phyloP scores from a whole-genome alignment of 2,329 filamentous ascomycete genomes.

The Cercospora citrullina region DNA sequence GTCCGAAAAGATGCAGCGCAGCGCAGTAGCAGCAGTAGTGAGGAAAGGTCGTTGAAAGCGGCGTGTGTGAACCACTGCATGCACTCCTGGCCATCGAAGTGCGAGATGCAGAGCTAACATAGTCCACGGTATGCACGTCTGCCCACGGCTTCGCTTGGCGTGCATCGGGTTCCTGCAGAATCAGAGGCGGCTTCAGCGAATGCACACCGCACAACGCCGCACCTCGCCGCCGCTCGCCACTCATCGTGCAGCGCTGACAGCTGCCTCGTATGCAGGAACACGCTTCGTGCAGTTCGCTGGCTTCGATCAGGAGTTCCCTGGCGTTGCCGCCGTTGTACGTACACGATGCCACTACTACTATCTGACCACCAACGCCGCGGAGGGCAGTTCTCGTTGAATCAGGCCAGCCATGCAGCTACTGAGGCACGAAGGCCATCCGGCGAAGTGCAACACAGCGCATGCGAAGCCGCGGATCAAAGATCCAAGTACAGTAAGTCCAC shows the following conservation, averaged over 20 bases:
- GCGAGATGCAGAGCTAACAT: slow-evolving; percentile 8
- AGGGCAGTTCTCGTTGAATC: background rate
- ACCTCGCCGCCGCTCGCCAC: slow-evolving; percentile 1
- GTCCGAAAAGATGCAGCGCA: background rate
- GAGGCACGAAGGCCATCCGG: background rate
- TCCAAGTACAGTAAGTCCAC: background rate
- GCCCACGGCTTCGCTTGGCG: background rate
- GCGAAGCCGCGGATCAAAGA: background rate
- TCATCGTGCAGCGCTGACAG: background rate
- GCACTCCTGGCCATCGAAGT: slow-evolving; percentile 11
- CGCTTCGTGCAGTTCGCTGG: background rate
- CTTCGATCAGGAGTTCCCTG: background rate
- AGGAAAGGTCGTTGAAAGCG: background rate
- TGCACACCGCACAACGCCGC: slow-evolving; percentile 5
- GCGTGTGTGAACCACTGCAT: slow-evolving; percentile 11
- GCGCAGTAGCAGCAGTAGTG: background rate
- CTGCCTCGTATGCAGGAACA: slow-evolving; percentile 4
- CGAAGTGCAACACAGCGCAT: background rate
- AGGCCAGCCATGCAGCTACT: background rate
- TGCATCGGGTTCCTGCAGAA: slow-evolving; percentile 11
- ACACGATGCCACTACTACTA: background rate
- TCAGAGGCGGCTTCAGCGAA: background rate
- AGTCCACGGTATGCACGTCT: background rate
- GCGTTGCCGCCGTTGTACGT: background rate
- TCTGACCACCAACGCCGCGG: background rate